A percentile compares a stretch with the other conserved stretches of the same genome.
These are phyloP conservation scores for Leptodontidium sp. DNA, from an alignment of 2,329 filamentous ascomycete genomes.

Conservation along the genomic window DNA sequence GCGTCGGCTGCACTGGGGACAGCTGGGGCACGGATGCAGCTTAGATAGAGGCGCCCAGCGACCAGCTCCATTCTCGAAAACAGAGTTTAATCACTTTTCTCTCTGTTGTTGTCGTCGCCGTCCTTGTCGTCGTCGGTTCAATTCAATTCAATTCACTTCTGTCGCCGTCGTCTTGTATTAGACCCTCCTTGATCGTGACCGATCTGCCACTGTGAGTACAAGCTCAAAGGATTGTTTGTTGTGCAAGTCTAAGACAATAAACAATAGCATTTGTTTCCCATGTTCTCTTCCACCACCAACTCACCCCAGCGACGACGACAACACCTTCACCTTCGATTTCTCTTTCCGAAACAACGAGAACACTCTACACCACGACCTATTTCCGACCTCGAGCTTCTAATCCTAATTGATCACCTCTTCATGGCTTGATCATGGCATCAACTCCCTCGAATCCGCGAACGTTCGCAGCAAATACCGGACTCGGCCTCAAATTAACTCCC, in stretches of 20 bases:
- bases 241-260: constrained; percentile 28
- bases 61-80: constrained; percentile 24
- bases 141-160: not conserved
- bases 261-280: constrained; percentile 36
- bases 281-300: constrained; percentile 28
- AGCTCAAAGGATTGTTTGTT: constrained; percentile 6
- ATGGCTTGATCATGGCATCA: constrained; percentile 48
- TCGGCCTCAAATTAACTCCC: constrained; percentile 71
- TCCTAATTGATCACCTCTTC: constrained; percentile 34
- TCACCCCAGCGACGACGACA: constrained; percentile 28
- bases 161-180: constrained; percentile 14
- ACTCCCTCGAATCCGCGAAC: constrained; percentile 46
- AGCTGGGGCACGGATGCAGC: constrained; percentile 6
- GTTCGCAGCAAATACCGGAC: constrained; percentile 44
- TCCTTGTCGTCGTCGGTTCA: too few species aligned
- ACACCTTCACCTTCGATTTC: constrained; percentile 30
- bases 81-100: constrained; percentile 17
- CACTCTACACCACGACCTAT: constrained; percentile 18
- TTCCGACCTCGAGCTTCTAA: constrained; percentile 4
- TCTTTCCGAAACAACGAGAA: constrained; percentile 24
- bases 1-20: not conserved
- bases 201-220: constrained; percentile 35
- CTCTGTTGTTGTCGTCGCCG: not conserved
- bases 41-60: constrained; percentile 6
- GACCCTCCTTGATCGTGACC: constrained; percentile 25